Evolutionary conservation across 352 stramenopile genomes (phyloP).

Genomic region (Pythium periplocum): DNA sequence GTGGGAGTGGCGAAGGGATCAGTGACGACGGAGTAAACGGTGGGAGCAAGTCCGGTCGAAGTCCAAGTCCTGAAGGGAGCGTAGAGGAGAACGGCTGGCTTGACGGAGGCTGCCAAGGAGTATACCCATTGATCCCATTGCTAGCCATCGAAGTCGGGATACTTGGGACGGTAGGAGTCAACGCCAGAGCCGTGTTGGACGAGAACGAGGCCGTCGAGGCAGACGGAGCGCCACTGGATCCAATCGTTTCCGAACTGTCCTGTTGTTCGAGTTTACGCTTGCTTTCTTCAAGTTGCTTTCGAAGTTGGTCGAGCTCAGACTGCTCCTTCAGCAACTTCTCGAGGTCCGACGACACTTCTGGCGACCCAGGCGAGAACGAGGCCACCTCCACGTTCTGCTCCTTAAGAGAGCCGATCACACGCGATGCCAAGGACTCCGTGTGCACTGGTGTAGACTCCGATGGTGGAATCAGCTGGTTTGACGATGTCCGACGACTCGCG

Average conservation of each 20-base stretch:
- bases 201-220: conserved; percentile 1
- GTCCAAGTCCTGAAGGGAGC: no score
- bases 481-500: background rate
- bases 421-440: conserved; percentile 6
- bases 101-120: no score
- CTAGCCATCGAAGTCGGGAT: no score
- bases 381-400: background rate
- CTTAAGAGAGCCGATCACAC: background rate
- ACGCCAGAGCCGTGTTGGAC: conserved; percentile 9
- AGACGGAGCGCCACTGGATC: conserved; percentile 1
- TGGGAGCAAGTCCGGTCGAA: no score
- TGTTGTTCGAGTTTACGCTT: conserved; percentile 51
- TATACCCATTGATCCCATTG: no score
- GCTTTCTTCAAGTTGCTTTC: conserved; percentile 60
- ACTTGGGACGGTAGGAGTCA: conserved; percentile 3
- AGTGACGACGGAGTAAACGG: no score
- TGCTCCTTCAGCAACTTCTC: conserved; percentile 68
- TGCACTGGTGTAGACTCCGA: background rate
- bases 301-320: conserved; percentile 51
- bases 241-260: conserved; percentile 8
- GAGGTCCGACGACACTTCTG: conserved; percentile 37
- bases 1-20: no score
- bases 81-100: no score
- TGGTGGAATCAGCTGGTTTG: background rate
- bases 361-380: background rate